Percentiles rank a stretch among this genome's conserved stretches.
Conservation (phyloP, 1,284 basidiomycete species). For the Ustilago cynodontis region DNA sequence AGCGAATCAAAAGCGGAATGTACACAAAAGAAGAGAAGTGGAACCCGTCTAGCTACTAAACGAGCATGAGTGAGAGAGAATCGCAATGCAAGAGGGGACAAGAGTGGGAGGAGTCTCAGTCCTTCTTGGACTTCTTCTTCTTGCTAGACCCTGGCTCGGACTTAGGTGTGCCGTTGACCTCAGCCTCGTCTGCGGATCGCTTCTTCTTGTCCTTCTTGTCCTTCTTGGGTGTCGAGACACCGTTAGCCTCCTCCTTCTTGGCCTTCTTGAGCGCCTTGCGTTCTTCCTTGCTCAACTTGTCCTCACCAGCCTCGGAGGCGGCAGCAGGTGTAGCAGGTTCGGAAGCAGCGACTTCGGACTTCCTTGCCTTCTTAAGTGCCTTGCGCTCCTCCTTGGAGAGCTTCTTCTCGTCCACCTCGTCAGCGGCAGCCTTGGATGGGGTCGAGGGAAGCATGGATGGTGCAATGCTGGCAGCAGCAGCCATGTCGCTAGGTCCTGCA, state of each 20-base stretch:
- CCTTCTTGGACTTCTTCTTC: slow-evolving; percentile 64
- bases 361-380: slow-evolving; percentile 57
- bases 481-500: slow-evolving; percentile 46
- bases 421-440: slow-evolving; percentile 71
- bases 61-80: not conserved
- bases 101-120: not conserved
- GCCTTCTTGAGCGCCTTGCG: slow-evolving; percentile 55
- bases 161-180: slow-evolving; percentile 51
- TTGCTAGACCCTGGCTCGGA: slow-evolving; percentile 55
- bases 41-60: slow-evolving; percentile 4
- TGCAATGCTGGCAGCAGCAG: slow-evolving; percentile 39
- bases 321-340: slow-evolving; percentile 46
- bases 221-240: slow-evolving; percentile 52
- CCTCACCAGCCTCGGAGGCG: slow-evolving; percentile 75
- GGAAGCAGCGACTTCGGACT: slow-evolving; percentile 37
- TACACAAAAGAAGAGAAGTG: not conserved
- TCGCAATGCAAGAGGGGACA: no score
- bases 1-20: not conserved
- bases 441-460: slow-evolving; percentile 72
- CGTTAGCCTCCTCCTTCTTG: slow-evolving; percentile 55
- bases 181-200: slow-evolving; percentile 53
- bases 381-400: slow-evolving; percentile 59
- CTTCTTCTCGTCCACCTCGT: slow-evolving; percentile 53
- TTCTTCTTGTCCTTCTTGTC: slow-evolving; percentile 66
- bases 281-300: slow-evolving; percentile 61